Percentiles rank a stretch among this genome's conserved stretches.
Evolutionary conservation across 2,329 filamentous ascomycete genomes (phyloP).

Genomic region (Hypoxylon sp.): DNA sequence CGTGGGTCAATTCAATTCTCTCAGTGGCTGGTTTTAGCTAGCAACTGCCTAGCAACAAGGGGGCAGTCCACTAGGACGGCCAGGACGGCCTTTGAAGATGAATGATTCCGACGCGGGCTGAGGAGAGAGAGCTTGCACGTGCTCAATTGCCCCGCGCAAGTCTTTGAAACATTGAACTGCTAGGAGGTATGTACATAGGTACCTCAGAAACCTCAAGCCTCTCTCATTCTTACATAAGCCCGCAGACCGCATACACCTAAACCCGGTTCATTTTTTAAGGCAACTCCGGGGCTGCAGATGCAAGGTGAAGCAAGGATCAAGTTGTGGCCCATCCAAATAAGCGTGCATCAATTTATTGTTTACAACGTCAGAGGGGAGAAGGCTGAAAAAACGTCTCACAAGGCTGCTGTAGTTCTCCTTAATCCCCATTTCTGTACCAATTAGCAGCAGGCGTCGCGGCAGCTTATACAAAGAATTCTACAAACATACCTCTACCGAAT

Average conservation of each 20-base stretch:
- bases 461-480: conserved; percentile 3
- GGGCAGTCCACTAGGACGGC: conserved; percentile 6
- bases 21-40: conserved; percentile 34
- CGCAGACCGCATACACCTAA: conserved; percentile 13
- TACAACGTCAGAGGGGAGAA: conserved; percentile 42
- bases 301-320: conserved; percentile 26
- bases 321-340: conserved; percentile 21
- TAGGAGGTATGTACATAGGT: too few relatives aligned
- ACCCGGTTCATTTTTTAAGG: conserved; percentile 14
- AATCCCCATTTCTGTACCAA: conserved; percentile 20
- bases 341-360: conserved; percentile 35
- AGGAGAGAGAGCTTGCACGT: conserved; percentile 30
- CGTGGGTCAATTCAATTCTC: conserved; percentile 29
- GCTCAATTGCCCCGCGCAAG: conserved; percentile 39
- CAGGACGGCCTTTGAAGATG: conserved; percentile 7
- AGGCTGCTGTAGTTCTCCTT: conserved; percentile 33
- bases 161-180: conserved; percentile 10
- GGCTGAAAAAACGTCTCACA: conserved; percentile 40
- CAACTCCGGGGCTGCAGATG: conserved; percentile 14
- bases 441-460: not conserved
- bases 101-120: conserved; percentile 13
- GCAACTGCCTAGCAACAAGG: conserved; percentile 17
- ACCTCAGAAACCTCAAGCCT: not conserved
- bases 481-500: conserved; percentile 15
- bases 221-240: conserved; percentile 16